phyloP scores from a whole-genome alignment of 495 filamentous ascomycete species.

The Pyrenula aspistea region DNA sequence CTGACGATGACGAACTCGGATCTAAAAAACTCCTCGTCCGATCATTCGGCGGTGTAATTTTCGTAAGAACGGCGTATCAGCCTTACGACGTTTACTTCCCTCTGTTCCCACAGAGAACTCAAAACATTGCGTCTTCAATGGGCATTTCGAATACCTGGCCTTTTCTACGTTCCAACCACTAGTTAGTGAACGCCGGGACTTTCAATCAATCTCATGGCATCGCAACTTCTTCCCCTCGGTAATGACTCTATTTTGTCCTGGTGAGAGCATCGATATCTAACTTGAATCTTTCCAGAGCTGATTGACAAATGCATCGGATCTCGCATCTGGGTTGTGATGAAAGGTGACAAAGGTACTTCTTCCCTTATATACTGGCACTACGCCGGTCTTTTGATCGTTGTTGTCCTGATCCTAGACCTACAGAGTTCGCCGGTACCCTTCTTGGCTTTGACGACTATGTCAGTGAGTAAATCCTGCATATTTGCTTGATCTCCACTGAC shows the following conservation, averaged over 20 bases:
- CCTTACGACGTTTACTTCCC: too few species aligned
- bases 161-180: too few species aligned
- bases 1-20: too few species aligned
- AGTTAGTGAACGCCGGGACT: too few species aligned
- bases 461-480: constrained; percentile 53
- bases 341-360: constrained; percentile 85
- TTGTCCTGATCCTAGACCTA: constrained; percentile 2
- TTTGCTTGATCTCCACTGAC: neutral
- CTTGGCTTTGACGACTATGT: constrained; percentile 98
- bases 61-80: too few species aligned
- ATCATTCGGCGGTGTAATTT: too few species aligned
- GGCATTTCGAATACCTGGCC: too few species aligned
- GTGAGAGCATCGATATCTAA: neutral
- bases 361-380: constrained; percentile 1
- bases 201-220: constrained; percentile 42
- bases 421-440: constrained; percentile 89
- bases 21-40: too few species aligned
- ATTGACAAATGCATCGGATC: constrained; percentile 99
- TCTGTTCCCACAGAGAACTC: too few species aligned
- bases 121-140: too few species aligned
- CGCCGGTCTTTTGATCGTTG: neutral
- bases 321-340: constrained; percentile 98
- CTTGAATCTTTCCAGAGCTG: constrained; percentile 47
- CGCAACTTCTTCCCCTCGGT: constrained; percentile 73
- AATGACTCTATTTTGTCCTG: neutral